Base-by-base conservation (phyloP, 2,329 filamentous ascomycete genomes). In the Calcarisporium arbuscula region DNA sequence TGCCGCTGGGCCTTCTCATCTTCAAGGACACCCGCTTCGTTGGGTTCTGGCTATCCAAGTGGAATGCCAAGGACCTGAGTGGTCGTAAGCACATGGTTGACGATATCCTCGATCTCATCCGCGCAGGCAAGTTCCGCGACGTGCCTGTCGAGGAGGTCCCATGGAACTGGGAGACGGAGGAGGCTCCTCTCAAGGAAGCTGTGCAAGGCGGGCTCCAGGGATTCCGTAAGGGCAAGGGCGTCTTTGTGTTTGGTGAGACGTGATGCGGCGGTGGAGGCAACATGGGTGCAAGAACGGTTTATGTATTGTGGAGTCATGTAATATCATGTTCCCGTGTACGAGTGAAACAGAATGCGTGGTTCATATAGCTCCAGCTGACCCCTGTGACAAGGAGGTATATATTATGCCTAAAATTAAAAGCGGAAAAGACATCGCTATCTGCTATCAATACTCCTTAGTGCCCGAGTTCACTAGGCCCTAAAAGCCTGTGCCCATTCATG, bases 401-500 rank as follows among this genome's bases (percentile, higher is more conserved):
- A n/a, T n/a, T n/a, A n/a, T n/a, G n/a, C n/a, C n/a, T n/a, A n/a
- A n/a, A n/a, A n/a, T n/a, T n/a, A n/a, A n/a, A n/a, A n/a, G n/a
- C n/a, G n/a, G n/a, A n/a, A n/a, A n/a, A n/a, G n/a, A n/a, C n/a
- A n/a, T n/a, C n/a, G n/a, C n/a, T n/a, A n/a, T n/a, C n/a, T n/a
- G n/a, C n/a, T n/a, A n/a, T n/a, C n/a, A n/a, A n/a, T n/a, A n/a
- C n/a, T n/a, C n/a, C n/a, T n/a, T n/a, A n/a, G n/a, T n/a, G n/a
- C n/a, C n/a, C n/a, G n/a, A n/a, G n/a, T n/a, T 16, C 17, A 11
- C 28, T 65, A 86, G n/a, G 82, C 81, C 57, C 85, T 76, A 67
- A 90, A 90, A 34, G 85, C 84, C 66, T 98, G 92, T 41, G 94
- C 85, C 64, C 95, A 80, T 49, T 90, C 88, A 64, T 98, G 92